These are phyloP conservation scores for Leccinum rimulosum DNA, from an alignment of 768 basidiomycete genomes.

Conservation along the genomic window DNA sequence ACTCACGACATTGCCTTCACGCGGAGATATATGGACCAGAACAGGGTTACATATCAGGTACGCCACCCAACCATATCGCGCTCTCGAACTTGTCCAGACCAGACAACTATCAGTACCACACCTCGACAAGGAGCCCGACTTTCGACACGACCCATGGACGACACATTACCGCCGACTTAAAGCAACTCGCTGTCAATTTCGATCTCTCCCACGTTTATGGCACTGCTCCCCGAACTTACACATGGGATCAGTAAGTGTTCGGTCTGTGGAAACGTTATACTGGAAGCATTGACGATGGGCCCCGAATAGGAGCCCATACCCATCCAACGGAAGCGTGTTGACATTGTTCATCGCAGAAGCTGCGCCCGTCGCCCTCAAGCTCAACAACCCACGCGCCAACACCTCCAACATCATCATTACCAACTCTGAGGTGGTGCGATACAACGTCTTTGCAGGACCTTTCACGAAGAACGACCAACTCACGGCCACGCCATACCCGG, in stretches of 20 bases:
- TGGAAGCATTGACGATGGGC: not conserved
- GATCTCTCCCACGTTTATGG: conserved; percentile 66
- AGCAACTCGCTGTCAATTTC: conserved; percentile 51
- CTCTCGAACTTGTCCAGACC: not conserved
- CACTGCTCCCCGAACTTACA: conserved; percentile 74
- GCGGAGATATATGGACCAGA: conserved; percentile 77
- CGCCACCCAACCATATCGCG: not conserved
- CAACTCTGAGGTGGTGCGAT: conserved; percentile 64
- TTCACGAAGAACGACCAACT: conserved; percentile 84
- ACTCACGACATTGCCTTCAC: conserved; percentile 56
- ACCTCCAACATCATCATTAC: conserved; percentile 63
- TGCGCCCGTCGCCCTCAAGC: conserved; percentile 52
- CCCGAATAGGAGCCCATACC: conserved; percentile 51
- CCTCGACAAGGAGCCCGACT: conserved; percentile 35
- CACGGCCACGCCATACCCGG: conserved; percentile 66
- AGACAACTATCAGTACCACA: conserved; percentile 56
- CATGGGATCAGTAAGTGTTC: conserved; percentile 50
- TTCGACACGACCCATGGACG: conserved; percentile 64
- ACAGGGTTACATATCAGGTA: conserved; percentile 73
- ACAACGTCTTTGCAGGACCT: conserved; percentile 61
- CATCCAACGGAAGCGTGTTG: conserved; percentile 58
- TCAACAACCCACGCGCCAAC: conserved; percentile 60
- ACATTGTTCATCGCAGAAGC: conserved; percentile 55
- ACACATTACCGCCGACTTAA: conserved; percentile 54
- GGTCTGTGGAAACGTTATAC: not conserved